Percentiles rank a stretch among this genome's conserved stretches.
Conservation (phyloP, 352 stramenopile species). For the Globisporangium uncinulatum region DNA sequence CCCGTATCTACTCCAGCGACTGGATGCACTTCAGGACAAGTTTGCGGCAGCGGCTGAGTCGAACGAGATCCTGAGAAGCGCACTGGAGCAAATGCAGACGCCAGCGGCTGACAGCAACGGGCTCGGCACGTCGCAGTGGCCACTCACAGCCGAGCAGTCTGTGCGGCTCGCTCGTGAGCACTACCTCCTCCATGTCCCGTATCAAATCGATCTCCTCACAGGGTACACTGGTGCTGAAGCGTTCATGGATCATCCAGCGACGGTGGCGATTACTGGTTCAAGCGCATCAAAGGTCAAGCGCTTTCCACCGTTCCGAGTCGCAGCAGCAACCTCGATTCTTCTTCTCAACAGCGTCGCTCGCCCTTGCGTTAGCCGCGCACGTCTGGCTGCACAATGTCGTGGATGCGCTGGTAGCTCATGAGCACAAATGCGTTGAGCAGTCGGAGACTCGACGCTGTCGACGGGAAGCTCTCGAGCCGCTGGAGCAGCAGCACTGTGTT, state of each 20-base stretch:
- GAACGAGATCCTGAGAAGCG: slow-evolving; percentile 41
- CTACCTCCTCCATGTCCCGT: slow-evolving; percentile 38
- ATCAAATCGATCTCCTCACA: slow-evolving; percentile 38
- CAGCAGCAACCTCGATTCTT: slow-evolving; percentile 1
- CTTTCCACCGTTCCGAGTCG: slow-evolving; percentile 33
- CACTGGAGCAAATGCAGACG: slow-evolving; percentile 37
- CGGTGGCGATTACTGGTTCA: slow-evolving; percentile 1
- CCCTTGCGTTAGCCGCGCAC: slow-evolving; percentile 12
- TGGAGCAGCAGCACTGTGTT: slow-evolving; percentile 85
- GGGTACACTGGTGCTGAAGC: slow-evolving; percentile 30
- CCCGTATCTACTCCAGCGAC: slow-evolving; percentile 33
- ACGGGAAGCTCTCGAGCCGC: slow-evolving; percentile 75
- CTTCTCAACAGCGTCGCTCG: not conserved
- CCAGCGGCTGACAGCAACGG: not conserved
- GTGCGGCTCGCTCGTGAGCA: slow-evolving; percentile 38
- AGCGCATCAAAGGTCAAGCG: slow-evolving; percentile 17
- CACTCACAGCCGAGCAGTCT: too few species aligned
- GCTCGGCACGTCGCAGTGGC: not conserved
- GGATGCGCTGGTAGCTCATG: slow-evolving; percentile 83
- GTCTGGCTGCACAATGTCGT: slow-evolving; percentile 67
- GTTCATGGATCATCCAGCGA: slow-evolving; percentile 21
- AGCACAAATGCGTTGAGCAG: slow-evolving; percentile 75
- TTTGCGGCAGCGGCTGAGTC: slow-evolving; percentile 35
- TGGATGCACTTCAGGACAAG: slow-evolving; percentile 47
- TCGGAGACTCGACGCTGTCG: slow-evolving; percentile 61